These are phyloP conservation scores for Galeopsis tetrahit DNA, from an alignment of 257 asterid genomes.

Conservation along the genomic window DNA sequence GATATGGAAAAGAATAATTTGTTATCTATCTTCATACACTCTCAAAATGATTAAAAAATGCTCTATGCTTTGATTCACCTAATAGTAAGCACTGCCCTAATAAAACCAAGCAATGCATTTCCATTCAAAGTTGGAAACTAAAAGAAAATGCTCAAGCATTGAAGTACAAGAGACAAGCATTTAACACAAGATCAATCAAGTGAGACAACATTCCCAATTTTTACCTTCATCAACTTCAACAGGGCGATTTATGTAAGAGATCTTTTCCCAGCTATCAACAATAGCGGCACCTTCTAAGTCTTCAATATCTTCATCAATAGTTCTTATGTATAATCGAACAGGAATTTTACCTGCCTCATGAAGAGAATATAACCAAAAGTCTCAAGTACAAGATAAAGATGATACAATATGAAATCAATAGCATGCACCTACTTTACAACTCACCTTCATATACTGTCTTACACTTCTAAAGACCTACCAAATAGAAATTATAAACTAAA, in stretches of 20 bases:
- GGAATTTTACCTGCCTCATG: constrained; percentile 78
- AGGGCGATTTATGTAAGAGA: constrained; percentile 83
- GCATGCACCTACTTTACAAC: constrained; percentile 9
- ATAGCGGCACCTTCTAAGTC: constrained; percentile 64
- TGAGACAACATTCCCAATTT: constrained; percentile 19
- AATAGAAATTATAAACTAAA: neutral
- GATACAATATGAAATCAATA: constrained; percentile 24
- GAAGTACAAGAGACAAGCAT: constrained; percentile 21
- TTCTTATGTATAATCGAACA: constrained; percentile 79
- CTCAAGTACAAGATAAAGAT: constrained; percentile 6
- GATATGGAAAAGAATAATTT: neutral
- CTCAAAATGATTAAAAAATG: neutral
- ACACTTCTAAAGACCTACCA: constrained; percentile 19
- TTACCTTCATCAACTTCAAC: constrained; percentile 83
- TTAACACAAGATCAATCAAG: neutral
- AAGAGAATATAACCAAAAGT: constrained; percentile 17
- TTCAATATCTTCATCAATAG: constrained; percentile 57
- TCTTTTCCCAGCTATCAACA: constrained; percentile 82
- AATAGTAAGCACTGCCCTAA: neutral
- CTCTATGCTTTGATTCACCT: neutral
- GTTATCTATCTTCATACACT: neutral
- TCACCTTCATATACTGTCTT: constrained; percentile 6
- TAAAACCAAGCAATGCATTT: neutral
- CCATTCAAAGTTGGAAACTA: constrained; percentile 2
- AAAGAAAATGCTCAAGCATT: constrained; percentile 19